These are phyloP conservation scores for Russula griseocarnosa DNA, from an alignment of 768 basidiomycete species.

Conservation along the genomic window DNA sequence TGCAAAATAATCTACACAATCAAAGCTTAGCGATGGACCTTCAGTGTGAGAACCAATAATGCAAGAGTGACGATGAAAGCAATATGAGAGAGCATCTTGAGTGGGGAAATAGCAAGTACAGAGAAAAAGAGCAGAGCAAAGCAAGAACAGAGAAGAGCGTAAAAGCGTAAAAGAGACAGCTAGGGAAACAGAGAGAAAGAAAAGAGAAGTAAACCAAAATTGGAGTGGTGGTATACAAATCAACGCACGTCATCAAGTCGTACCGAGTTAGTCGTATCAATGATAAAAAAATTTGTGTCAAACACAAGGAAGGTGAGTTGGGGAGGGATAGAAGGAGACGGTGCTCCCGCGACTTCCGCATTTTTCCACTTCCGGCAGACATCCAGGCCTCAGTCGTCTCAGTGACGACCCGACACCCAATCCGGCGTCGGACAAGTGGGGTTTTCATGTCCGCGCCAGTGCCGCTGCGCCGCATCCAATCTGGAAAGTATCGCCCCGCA, in stretches of 20 bases:
- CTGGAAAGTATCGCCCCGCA: slow-evolving; percentile 19
- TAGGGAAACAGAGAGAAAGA: no score
- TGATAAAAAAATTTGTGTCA: not conserved
- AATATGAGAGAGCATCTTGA: not conserved
- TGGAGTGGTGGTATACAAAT: not conserved
- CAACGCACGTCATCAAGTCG: not conserved
- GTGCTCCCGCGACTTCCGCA: not conserved
- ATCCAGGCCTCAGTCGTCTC: not conserved
- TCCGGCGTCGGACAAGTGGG: slow-evolving; percentile 4
- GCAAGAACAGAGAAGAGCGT: no score
- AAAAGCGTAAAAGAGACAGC: not conserved
- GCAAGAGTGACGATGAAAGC: not conserved
- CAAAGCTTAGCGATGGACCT: not conserved
- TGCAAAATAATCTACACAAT: not conserved
- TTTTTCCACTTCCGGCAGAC: no score
- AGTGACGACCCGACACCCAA: not conserved
- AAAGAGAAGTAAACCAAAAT: not conserved
- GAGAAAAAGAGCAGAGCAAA: not conserved
- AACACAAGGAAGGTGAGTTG: not conserved
- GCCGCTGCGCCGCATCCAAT: slow-evolving; percentile 21
- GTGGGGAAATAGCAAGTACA: not conserved
- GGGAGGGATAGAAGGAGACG: not conserved
- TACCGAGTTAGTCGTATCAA: not conserved
- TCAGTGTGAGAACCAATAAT: not conserved
- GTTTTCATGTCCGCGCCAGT: slow-evolving; percentile 23